Base-by-base conservation (phyloP, 192 early-diverging fungal species). In the Coemansia sp. region DNA sequence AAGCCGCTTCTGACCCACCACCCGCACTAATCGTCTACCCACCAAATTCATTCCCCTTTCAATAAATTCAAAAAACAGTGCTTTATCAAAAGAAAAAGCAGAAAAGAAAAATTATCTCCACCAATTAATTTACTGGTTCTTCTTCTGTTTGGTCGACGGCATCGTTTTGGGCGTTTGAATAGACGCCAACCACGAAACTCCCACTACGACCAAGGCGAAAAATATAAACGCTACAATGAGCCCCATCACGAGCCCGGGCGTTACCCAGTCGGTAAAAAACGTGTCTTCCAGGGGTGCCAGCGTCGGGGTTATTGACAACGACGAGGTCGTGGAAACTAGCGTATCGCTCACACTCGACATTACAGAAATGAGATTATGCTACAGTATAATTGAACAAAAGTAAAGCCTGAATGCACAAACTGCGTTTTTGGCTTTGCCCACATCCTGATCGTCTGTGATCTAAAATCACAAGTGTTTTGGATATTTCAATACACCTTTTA, bases 261-360 rank as follows among this genome's bases (percentile, higher is more conserved):
- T 80, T n/a, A 80, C 77, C 77, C 77, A 80, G 72, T 70, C 68
- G 5, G 77, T 74, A 41, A 80, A 80, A 22, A 80, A 62, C 5
- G 77, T 80, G 65, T 80, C 77, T 45, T 71, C 77, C 48, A 74
- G 65, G 6, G 77, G 72, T 17, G 38, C 60, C 2, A 49, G 60
- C 8, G 76, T 63, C 6, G 68, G 55, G 11, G 58, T 38, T 11
- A 65, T 41, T 4, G 64, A 50, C 38, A 37, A 2, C 41, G 45
- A 14, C 19, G 67, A 49, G n/a, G 63, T 53, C 7, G 58, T 41
- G 7, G 41, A 45, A 45, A 45, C 14, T n/a, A 45, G 41, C 12
- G 41, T 45, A n/a, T 12, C 11, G 15, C 41, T 45, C 11, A 45
- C 14, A n/a, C 41, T 45, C 15, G 41, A 45, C 41, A 45, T 45